Base-by-base conservation (phyloP, 371 early-diverging fungal species). In the Rhizomucor pusillus region DNA sequence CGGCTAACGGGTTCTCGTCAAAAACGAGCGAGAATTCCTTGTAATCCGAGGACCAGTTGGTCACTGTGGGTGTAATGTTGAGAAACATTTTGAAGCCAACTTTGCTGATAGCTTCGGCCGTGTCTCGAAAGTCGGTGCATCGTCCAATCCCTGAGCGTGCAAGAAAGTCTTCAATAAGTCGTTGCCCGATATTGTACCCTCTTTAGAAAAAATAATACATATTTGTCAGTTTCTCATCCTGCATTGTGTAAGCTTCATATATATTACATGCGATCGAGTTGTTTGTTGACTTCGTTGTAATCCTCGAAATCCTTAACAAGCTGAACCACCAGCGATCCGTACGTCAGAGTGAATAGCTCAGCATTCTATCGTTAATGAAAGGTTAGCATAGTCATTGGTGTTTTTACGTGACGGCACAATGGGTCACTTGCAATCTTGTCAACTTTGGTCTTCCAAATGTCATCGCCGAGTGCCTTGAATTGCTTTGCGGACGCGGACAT, bases 331-430 rank as follows among this genome's bases (percentile, higher is more conserved):
- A 98, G 79, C 3, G 99, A 92, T 14, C 99, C 99, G 71, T 98
- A 98, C 46, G 99, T 98, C 52, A 98, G 75, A 3, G 91, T 90
- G 61, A 98, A 98, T n/a, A 98, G 88, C 70, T 98, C 99, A 3
- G 91, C 93, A 64, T 90, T 95, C 85, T 87, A 70, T 20, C 33
- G 11, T 39, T 44, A 10, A 22, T 35, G 24, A 23, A 39, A 49
- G 20, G 13, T 23, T 12, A 10, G 20, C 34, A n/a, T 10, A 35
- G 34, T 16, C 9, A 46, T 34, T 20, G 14, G 45, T 43, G 22
- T 10, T 23, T 29, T 4, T 37, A 41, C 12, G 22, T 20, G 36
- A 24, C 7, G 25, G 49, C 47, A 20, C 36, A 22, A n/a, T 23
- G 11, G 20, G 37, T 23, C 9, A 70, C 86, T 72, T 79, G 92